A percentile compares a stretch with the other conserved stretches of the same genome.
phyloP scores from a whole-genome alignment of 2,329 filamentous ascomycete genomes.

The Leptographium wingfieldii region DNA sequence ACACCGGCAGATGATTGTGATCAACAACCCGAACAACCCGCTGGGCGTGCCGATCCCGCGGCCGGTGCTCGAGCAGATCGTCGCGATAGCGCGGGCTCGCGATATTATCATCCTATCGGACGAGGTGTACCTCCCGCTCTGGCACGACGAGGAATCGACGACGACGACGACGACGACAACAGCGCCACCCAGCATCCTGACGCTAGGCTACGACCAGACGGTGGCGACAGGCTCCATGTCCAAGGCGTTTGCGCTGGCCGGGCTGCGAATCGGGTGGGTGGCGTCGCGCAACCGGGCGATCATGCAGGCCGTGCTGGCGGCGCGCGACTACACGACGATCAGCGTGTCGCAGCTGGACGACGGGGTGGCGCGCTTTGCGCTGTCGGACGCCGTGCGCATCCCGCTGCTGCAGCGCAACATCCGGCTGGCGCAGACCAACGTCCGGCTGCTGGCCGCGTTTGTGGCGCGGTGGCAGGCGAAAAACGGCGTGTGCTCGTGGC shows the following conservation, averaged over 20 bases:
- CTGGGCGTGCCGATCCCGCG: slow-evolving; percentile 59
- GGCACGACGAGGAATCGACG: slow-evolving; percentile 46
- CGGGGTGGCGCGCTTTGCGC: slow-evolving; percentile 60
- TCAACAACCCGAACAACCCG: slow-evolving; percentile 72
- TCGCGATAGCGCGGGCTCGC: slow-evolving; percentile 48
- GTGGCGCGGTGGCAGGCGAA: slow-evolving; percentile 46
- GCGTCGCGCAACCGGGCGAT: slow-evolving; percentile 51
- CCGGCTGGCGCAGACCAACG: slow-evolving; percentile 53
- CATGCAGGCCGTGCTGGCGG: slow-evolving; percentile 48
- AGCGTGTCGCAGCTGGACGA: slow-evolving; percentile 77
- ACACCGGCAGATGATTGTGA: slow-evolving; percentile 30
- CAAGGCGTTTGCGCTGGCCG: slow-evolving; percentile 74
- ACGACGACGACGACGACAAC: slow-evolving; percentile 23
- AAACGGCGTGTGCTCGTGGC: slow-evolving; percentile 46
- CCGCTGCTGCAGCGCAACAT: slow-evolving; percentile 39
- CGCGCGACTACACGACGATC: slow-evolving; percentile 76
- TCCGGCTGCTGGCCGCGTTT: slow-evolving; percentile 53
- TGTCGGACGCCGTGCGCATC: slow-evolving; percentile 35
- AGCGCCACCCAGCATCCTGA: slow-evolving; percentile 52
- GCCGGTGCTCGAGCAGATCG: slow-evolving; percentile 44
- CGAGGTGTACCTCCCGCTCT: slow-evolving; percentile 76
- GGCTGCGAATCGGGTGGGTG: slow-evolving; percentile 74
- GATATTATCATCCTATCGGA: slow-evolving; percentile 59
- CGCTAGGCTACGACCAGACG: slow-evolving; percentile 57
- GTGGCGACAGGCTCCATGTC: slow-evolving; percentile 72